Percentiles rank a stretch among this genome's conserved stretches.
Evolutionary conservation across 495 filamentous ascomycete species (phyloP).

Genomic region (Ascobolus immersus): DNA sequence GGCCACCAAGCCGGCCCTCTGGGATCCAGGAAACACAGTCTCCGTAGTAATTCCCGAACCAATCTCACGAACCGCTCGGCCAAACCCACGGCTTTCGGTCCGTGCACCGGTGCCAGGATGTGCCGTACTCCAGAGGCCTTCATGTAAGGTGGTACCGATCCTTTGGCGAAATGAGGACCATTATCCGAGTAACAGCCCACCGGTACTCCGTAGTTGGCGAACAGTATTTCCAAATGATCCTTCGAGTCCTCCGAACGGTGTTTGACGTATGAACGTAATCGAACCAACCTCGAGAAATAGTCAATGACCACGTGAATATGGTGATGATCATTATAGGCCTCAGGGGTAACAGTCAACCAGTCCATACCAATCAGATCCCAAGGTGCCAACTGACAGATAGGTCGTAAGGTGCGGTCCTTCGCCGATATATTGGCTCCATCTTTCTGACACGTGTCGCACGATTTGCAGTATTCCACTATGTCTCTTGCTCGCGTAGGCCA

Average conservation of each 20-base stretch:
- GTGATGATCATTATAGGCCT: not conserved
- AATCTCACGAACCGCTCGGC: constrained; percentile 2
- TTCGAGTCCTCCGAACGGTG: not conserved
- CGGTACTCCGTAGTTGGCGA: not conserved
- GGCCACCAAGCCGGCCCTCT: not conserved
- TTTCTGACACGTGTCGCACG: not conserved
- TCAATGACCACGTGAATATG: constrained; percentile 1
- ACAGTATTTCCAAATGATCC: not conserved
- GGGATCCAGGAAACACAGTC: not conserved
- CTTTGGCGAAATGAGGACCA: constrained; percentile 1
- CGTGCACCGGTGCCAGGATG: not conserved
- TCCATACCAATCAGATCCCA: constrained; percentile 2
- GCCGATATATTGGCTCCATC: not conserved
- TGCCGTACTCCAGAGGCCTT: not conserved
- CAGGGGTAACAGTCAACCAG: not conserved
- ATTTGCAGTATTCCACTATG: not conserved
- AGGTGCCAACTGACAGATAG: not conserved
- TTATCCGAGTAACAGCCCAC: constrained; percentile 1
- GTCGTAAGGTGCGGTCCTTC: not conserved
- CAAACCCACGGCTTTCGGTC: not conserved
- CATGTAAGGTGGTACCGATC: not conserved
- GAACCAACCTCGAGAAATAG: not conserved
- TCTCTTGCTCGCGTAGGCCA: not conserved
- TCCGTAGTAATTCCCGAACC: not conserved
- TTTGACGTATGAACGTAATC: not conserved